Percentiles rank a stretch among this genome's conserved stretches.
Evolutionary conservation across 2,329 filamentous ascomycete species (phyloP).

Genomic region (Aspergillus latus): DNA sequence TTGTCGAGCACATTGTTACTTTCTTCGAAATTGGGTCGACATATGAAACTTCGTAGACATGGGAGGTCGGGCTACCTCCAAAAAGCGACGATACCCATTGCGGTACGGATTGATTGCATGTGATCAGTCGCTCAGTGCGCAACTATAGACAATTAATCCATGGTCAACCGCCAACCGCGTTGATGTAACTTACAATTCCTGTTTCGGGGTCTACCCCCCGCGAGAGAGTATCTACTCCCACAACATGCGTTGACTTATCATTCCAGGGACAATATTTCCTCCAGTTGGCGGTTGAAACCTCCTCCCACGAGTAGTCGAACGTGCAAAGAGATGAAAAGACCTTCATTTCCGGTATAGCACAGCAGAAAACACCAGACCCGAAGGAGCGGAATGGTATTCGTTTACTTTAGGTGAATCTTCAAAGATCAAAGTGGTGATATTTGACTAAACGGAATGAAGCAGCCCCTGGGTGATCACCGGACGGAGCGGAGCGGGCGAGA

Average conservation of each 20-base stretch:
- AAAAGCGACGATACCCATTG: constrained; percentile 70
- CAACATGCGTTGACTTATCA: constrained; percentile 91
- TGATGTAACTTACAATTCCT: constrained; percentile 59
- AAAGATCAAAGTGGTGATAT: too few species aligned
- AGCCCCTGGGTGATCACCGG: too few species aligned
- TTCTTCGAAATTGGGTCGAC: constrained; percentile 81
- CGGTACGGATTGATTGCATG: constrained; percentile 50
- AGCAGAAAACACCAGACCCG: not conserved
- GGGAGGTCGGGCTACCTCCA: constrained; percentile 75
- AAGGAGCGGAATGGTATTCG: not conserved
- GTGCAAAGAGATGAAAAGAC: constrained; percentile 88
- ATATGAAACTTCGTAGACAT: constrained; percentile 94
- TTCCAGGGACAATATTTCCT: constrained; percentile 99
- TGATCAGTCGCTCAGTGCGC: constrained; percentile 67
- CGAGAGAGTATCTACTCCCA: constrained; percentile 88
- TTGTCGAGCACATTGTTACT: constrained; percentile 95
- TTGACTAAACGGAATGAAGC: too few species aligned
- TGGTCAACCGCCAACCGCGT: not conserved
- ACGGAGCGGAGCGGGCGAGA: too few species aligned
- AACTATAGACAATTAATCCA: constrained; percentile 47
- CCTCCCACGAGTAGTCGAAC: constrained; percentile 98
- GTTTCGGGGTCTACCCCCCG: constrained; percentile 65
- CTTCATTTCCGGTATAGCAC: constrained; percentile 65
- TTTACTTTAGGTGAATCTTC: not conserved
- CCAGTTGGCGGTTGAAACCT: constrained; percentile 97